These are phyloP conservation scores for Mortierella claussenii DNA, from an alignment of 192 early-diverging fungal genomes.

Conservation along the genomic window DNA sequence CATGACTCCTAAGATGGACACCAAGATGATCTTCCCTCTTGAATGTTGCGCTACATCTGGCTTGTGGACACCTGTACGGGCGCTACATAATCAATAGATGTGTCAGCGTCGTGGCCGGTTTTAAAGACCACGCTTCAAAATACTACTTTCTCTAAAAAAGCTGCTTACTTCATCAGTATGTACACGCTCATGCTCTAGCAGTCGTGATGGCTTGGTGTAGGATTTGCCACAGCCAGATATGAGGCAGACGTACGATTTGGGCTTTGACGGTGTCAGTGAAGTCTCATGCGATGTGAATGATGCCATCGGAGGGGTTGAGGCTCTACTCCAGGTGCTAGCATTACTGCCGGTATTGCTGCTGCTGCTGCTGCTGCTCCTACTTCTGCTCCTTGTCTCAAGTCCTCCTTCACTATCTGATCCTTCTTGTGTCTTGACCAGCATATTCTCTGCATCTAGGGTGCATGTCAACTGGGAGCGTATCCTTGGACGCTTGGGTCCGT, in stretches of 20 bases:
- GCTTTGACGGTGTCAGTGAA: neutral
- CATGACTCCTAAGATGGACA: slow-evolving; percentile 49
- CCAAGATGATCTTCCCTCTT: slow-evolving; percentile 39
- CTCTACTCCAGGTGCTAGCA: no score
- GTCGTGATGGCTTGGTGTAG: slow-evolving; percentile 41
- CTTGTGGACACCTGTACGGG: slow-evolving; percentile 50
- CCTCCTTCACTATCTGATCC: no score
- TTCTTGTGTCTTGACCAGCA: no score
- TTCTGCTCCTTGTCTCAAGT: no score
- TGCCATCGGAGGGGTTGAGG: no score
- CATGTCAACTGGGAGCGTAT: no score
- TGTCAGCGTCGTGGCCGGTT: neutral
- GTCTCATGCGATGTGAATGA: no score
- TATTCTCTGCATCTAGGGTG: no score
- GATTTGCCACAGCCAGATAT: slow-evolving; percentile 42
- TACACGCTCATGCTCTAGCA: slow-evolving; percentile 43
- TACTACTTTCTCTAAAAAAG: neutral
- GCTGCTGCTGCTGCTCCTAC: no score
- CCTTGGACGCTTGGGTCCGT: no score
- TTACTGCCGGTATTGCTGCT: no score
- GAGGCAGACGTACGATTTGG: slow-evolving; percentile 22
- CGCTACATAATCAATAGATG: slow-evolving; percentile 51
- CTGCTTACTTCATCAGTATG: slow-evolving; percentile 54
- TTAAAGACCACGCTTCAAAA: neutral
- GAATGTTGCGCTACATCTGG: slow-evolving; percentile 52